These are phyloP conservation scores for Colletotrichum kahawae DNA, from an alignment of 2,329 filamentous ascomycete genomes.

Conservation along the genomic window DNA sequence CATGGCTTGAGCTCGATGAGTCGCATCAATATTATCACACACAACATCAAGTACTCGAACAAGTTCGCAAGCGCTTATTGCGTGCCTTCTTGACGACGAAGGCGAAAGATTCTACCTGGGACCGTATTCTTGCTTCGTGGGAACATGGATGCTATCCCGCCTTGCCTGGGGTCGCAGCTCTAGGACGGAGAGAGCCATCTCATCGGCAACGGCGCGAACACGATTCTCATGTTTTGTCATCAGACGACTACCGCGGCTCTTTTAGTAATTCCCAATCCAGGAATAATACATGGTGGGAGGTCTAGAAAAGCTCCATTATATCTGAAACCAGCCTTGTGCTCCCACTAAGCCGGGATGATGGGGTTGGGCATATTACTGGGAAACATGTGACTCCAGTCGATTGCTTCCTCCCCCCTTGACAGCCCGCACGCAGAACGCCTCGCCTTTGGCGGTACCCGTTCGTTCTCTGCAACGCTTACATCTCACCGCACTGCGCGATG, in stretches of 20 bases:
- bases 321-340: neutral
- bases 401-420: neutral
- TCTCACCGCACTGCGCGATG: conserved; percentile 89
- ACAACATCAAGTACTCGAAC: neutral
- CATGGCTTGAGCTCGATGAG: neutral
- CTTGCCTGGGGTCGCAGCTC: neutral
- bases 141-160: neutral
- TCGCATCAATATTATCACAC: neutral
- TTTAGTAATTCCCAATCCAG: neutral
- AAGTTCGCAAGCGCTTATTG: neutral
- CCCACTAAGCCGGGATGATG: neutral
- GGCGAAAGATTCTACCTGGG: neutral
- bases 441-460: neutral
- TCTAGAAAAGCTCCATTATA: neutral
- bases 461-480: conserved; percentile 56
- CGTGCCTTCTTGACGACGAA: neutral
- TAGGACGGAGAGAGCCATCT: neutral
- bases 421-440: neutral
- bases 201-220: neutral
- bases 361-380: neutral
- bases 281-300: neutral
- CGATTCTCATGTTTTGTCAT: neutral
- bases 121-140: neutral
- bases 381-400: neutral
- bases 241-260: neutral